Evolutionary conservation across 306 rosid genomes (phyloP), one percentile per base, ranked within the genome.

Genomic region (Gleditsia sinensis): DNA sequence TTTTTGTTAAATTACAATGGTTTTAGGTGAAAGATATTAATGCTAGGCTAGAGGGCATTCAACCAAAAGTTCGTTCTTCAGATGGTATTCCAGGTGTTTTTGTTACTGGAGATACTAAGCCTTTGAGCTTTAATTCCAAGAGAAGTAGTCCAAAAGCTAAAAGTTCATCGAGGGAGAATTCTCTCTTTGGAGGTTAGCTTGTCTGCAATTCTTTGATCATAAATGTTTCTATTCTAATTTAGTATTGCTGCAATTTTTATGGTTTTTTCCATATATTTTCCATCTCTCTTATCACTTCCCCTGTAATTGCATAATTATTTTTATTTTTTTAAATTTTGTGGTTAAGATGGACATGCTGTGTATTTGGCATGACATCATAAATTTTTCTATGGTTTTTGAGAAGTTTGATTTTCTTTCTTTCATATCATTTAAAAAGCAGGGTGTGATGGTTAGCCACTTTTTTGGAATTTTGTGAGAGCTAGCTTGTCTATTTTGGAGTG

Each of bases 101-200:
- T 83, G 53, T 84, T 67, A 56, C 89, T 69, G 96, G 88, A 61
- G 99, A 95, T 78, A 83, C 71, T 61, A 95, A 87, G 76, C 85
- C 86, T 34, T 74, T 75, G 67, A 83, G 72, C 82, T 78, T 70
- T 75, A 90, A 84, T 83, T 74, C 86, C 56, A 95, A 95, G 86
- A 95, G 82, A 86, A 90, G 88, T 78, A 92, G 98, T 85, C 99
- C 98, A 51, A 95, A 90, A 84, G 88, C 97, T 40, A 95, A 86
- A 73, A 90, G 87, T 82, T 90, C 96, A 64, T 82, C 95, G 20
- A 83, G 92, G 82, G 99, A 92, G 81, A 71, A 28, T 14, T 88
- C 99, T 75, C 89, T 87, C 53, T 89, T 89, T 81, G 90, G 90
- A 90, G 99, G 99, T 95, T 63, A 82, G 98, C 67, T 71, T 81